Conservation (phyloP, 305 asterid species). For the Solanum hybrid region DNA sequence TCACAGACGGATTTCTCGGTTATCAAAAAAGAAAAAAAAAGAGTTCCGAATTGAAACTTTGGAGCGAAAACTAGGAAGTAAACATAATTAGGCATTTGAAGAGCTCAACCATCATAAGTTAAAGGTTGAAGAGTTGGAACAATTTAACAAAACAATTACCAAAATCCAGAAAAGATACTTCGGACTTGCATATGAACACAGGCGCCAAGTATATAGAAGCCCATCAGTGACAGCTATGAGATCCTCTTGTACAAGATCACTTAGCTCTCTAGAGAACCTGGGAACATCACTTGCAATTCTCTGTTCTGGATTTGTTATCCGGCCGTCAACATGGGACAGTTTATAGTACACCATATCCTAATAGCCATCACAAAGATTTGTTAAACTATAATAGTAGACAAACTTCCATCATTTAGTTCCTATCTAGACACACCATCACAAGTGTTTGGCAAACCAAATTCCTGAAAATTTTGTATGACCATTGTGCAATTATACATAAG, state of each 20-base stretch:
- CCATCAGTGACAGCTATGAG: slow-evolving; percentile 89
- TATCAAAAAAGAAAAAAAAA: too few relatives aligned
- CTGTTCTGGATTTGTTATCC: slow-evolving; percentile 92
- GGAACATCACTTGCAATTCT: slow-evolving; percentile 98
- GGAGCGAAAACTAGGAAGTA: not conserved
- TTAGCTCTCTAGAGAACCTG: slow-evolving; percentile 87
- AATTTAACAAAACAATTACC: slow-evolving; percentile 29
- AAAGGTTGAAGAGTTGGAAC: not conserved
- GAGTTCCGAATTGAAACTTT: not conserved
- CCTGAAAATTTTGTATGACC: not conserved
- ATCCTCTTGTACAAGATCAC: slow-evolving; percentile 98
- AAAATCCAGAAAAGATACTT: slow-evolving; percentile 91
- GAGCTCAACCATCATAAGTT: not conserved
- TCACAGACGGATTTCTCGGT: too few relatives aligned
- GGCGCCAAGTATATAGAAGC: slow-evolving; percentile 90
- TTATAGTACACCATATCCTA: slow-evolving; percentile 99
- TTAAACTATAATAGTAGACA: not conserved
- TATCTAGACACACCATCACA: not conserved
- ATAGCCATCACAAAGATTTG: slow-evolving; percentile 6
- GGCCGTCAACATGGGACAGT: slow-evolving; percentile 95
- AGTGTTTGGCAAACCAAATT: not conserved
- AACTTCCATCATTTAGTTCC: not conserved
- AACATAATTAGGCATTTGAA: not conserved
- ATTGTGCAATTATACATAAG: not conserved
- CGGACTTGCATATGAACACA: slow-evolving; percentile 98